Base-by-base conservation (phyloP, 2,329 filamentous ascomycete genomes). In the Magnaporthales sp. region DNA sequence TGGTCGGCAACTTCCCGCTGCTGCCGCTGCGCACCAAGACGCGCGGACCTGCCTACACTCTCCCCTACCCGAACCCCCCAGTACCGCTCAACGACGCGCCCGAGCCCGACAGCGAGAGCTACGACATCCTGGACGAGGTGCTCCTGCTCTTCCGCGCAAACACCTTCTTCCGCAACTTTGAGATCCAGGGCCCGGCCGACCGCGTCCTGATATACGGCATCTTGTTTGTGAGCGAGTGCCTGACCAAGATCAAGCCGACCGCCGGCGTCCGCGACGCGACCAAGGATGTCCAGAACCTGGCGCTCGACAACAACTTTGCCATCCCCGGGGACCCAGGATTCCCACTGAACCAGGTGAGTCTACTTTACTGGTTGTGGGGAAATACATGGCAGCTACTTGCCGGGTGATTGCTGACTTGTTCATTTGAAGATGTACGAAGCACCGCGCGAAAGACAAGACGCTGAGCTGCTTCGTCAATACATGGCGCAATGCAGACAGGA, bases 101-200 rank as follows among this genome's bases (percentile, higher is more conserved):
- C 73, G 92, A 97, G 77, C 90, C 93, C 64, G 92, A 95, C 77
- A 89, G 88, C 78, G 63, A 56, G 63, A 93, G 91, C 74, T 98
- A 98, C 84, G 95, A 99, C 81, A 91, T 95, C 69, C 86, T 98
- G 66, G 95, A 99, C 80, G 95, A 99, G 83, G 89, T 96, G 65
- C 86, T 99, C 66, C 86, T 89, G 13, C 86, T 98, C 64, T 99
- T 98, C 85, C 92, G 95, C 70, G 94, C 95, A 74, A 98, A 99
- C 83, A 97, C 94, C 68, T 94, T 99, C 80, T 99, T 98, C 85
- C 91, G 95, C 74, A 99, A 98, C 85, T 99, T 99, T 74, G 95
- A 98, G 84, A 96, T 98, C 82, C 94, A 97, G 80, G 95, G 95
- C 15, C 91, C 92, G 29, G 94, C 95, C 67, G 95, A 99, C 80